phyloP scores from a whole-genome alignment of 2,329 filamentous ascomycete genomes.

The Hansfordia pulvinata region DNA sequence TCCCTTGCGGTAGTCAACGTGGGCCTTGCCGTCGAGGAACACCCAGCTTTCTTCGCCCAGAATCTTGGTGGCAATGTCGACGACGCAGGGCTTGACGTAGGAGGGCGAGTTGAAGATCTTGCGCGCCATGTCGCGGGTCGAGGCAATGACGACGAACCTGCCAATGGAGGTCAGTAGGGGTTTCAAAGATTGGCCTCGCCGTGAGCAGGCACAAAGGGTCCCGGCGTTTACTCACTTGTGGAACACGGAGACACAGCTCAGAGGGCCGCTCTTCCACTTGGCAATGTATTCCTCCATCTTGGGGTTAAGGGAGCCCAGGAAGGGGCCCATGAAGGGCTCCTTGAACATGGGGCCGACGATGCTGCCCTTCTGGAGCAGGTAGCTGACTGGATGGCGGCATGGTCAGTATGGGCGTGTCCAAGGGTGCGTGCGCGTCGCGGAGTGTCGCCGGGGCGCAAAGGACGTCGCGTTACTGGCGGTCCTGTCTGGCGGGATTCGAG shows the following conservation, averaged over 20 bases:
- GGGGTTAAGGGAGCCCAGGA: conserved; percentile 81
- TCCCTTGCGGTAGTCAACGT: conserved; percentile 95
- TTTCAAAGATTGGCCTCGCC: conserved; percentile 1
- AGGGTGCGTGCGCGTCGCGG: too few species aligned
- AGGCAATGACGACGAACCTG: conserved; percentile 94
- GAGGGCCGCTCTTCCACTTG: conserved; percentile 82
- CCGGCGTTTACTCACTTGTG: conserved; percentile 66
- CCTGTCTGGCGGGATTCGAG: too few species aligned
- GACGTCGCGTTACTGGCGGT: too few species aligned
- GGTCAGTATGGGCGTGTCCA: conserved; percentile 4
- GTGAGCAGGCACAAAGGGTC: background rate
- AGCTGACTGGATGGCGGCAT: conserved; percentile 43
- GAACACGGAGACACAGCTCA: conserved; percentile 97
- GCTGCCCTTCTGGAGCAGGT: conserved; percentile 59
- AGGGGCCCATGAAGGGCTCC: conserved; percentile 85
- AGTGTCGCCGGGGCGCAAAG: too few species aligned
- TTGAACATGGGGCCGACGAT: conserved; percentile 67
- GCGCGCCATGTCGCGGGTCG: conserved; percentile 84
- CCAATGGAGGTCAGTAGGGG: conserved; percentile 1
- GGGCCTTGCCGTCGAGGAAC: conserved; percentile 86
- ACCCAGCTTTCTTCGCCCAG: conserved; percentile 91
- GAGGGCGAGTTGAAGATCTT: conserved; percentile 92
- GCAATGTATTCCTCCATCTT: conserved; percentile 82
- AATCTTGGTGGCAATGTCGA: conserved; percentile 87
- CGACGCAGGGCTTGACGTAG: conserved; percentile 92